These are phyloP conservation scores for Dendrobium catenatum DNA, from an alignment of 106 monocot genomes.

Conservation along the genomic window DNA sequence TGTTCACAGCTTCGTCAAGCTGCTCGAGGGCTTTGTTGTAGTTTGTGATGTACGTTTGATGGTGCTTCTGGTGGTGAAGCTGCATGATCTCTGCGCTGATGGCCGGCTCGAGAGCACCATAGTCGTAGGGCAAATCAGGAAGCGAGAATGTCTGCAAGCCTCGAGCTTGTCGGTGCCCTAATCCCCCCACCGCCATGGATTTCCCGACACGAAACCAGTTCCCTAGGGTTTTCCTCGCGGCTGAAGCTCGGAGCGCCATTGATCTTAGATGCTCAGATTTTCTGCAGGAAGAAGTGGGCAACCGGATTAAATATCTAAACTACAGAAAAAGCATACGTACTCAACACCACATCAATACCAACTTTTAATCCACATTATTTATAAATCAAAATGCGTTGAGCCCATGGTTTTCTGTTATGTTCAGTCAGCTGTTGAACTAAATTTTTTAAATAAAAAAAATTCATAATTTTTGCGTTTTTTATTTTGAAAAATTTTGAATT, in stretches of 20 bases:
- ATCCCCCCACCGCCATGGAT: neutral
- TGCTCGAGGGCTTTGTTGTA: conserved; percentile 97
- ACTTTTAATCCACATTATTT: too few species aligned
- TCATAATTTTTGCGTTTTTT: too few species aligned
- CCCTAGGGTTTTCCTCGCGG: conserved; percentile 31
- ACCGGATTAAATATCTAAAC: too few species aligned
- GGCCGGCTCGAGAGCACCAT: conserved; percentile 84
- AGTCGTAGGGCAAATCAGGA: conserved; percentile 89
- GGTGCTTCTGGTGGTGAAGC: conserved; percentile 97
- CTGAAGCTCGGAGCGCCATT: conserved; percentile 49
- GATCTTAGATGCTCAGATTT: neutral
- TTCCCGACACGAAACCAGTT: neutral
- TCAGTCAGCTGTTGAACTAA: too few species aligned
- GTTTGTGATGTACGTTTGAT: conserved; percentile 90
- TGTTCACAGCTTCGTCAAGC: conserved; percentile 72
- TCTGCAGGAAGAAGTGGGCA: too few species aligned
- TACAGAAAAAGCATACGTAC: too few species aligned
- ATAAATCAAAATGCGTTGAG: too few species aligned
- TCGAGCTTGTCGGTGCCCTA: conserved; percentile 21
- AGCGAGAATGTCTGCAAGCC: conserved; percentile 59
- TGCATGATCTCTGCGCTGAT: conserved; percentile 98
- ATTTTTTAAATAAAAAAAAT: too few species aligned
- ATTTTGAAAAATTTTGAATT: too few species aligned
- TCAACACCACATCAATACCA: too few species aligned
- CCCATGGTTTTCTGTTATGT: too few species aligned